Evolutionary conservation across 768 basidiomycete species (phyloP).

Genomic region (Tylopilus subfusipes): DNA sequence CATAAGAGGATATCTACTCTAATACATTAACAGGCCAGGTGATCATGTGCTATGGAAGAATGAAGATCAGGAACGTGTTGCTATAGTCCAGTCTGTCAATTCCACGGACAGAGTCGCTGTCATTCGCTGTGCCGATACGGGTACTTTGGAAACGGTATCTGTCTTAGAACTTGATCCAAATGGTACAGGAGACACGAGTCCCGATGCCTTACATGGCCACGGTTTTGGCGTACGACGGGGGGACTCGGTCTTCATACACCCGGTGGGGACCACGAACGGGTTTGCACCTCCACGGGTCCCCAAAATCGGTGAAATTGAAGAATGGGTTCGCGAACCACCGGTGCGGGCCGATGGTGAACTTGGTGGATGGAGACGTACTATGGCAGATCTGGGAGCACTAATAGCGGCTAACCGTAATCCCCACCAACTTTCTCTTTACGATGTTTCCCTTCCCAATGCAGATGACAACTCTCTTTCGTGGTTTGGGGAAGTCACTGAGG

Average conservation of each 20-base stretch:
- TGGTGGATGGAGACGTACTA: constrained; percentile 67
- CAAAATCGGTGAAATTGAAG: constrained; percentile 78
- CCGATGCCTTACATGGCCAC: constrained; percentile 44
- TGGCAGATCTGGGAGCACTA: constrained; percentile 60
- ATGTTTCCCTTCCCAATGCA: constrained; percentile 40
- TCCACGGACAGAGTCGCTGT: constrained; percentile 66
- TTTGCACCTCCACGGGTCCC: constrained; percentile 68
- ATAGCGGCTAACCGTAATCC: constrained; percentile 49
- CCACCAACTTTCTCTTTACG: constrained; percentile 37
- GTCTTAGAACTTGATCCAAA: constrained; percentile 88
- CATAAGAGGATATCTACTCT: constrained; percentile 2
- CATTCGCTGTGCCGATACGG: constrained; percentile 55
- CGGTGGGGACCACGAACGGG: constrained; percentile 68
- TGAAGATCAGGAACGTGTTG: constrained; percentile 63
- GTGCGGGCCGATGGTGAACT: constrained; percentile 47
- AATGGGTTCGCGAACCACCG: constrained; percentile 67
- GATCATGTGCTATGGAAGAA: constrained; percentile 84
- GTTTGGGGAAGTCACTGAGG: constrained; percentile 85
- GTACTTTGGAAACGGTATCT: constrained; percentile 62
- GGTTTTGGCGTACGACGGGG: constrained; percentile 79
- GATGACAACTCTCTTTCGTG: constrained; percentile 54
- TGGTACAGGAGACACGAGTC: constrained; percentile 54
- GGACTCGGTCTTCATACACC: constrained; percentile 81
- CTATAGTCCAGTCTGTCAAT: constrained; percentile 77
- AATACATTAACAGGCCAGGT: constrained; percentile 63